Evolutionary conservation across 305 asterid genomes (phyloP), one percentile per base, ranked within the genome.

Genomic region (Fraxinus ornus): DNA sequence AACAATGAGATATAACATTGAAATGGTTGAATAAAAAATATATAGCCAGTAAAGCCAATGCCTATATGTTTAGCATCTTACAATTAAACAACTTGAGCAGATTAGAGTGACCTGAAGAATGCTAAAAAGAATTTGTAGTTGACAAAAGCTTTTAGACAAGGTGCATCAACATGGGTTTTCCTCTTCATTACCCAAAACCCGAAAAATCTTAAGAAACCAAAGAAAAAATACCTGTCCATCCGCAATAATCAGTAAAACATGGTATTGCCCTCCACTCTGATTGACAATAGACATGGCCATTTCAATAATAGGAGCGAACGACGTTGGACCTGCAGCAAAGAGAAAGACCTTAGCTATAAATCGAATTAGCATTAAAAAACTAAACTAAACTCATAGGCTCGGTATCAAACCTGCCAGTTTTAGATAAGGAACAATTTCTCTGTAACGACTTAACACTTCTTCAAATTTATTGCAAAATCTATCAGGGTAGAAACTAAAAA

Each of bases 211-310:
- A 15, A 35, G 55, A 35, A 66, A 47, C 60, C 26, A 24, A 24
- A 24, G 0, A 52, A 80, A 78, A 78, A 37, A 7, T 84, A 90
- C 94, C 91, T 90, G 94, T 35, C 92, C 94, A 85, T 90, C 92
- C 3, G 94, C 94, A 82, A 90, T 86, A 75, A 90, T 89, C 74
- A 90, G 77, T 75, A 90, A 84, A 85, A 90, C 94, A 47, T 89
- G 94, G 85, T 89, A 90, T 83, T 89, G 89, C 71, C 94, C 94
- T 37, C 88, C 88, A 75, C 82, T 89, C 76, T 90, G 90, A 86
- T 90, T 90, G 26, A 90, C 94, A 84, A 89, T 89, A 75, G 89
- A 81, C 88, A 84, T 90, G 26, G 92, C 92, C 91, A 88, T 90
- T 85, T 90, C 94, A 73, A 90, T 86, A 55, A 89, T 64, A 2